Base-by-base conservation (phyloP, 176 grass and related monocot species). In the Juncus effusus region DNA sequence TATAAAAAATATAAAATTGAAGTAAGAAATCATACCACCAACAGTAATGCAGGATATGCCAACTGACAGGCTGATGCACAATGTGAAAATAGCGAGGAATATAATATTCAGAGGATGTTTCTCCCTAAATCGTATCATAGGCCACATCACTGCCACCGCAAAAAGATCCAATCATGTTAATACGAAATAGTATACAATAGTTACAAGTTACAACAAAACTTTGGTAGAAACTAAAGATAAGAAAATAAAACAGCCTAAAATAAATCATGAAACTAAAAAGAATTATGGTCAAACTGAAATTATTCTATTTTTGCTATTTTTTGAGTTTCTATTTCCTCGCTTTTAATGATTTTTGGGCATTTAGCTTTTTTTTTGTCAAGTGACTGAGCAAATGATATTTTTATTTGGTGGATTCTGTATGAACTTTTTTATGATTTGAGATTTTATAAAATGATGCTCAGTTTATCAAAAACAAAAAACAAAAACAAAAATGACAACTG, bases 31-130 rank as follows among this genome's bases (percentile, higher is more conserved):
- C 66, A 57, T 85, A 92, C 84, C 89, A 13, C 55, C 10, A 4
- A 52, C 14, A n/a, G 51, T 44, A 69, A 78, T 73, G 15, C 78
- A 56, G 9, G 39, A n/a, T 3, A 82, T 6, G 4, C 81, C 84
- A 13, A 87, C 38, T 65, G 55, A 54, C 69, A 84, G 40, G 78
- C 89, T 92, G 56, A 64, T 66, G 78, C 77, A 84, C 63, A 92
- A 36, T 39, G 89, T 87, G 81, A 77, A 92, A 39, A 85, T 4
- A 0, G 38, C 84, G 2, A 87, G 71, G 19, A 87, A 54, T 5
- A 84, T 13, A 16, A 92, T 69, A 64, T 85, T 92, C 38, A 62
- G 15, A 3, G 89, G 84, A 61, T 87, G 89, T 52, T 28, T 72
- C 61, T 85, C 16, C 3, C 78, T 40, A 69, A 74, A 92, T 38